Base-by-base conservation (phyloP, 257 asterid species). In the Ophiorrhiza pumila region DNA sequence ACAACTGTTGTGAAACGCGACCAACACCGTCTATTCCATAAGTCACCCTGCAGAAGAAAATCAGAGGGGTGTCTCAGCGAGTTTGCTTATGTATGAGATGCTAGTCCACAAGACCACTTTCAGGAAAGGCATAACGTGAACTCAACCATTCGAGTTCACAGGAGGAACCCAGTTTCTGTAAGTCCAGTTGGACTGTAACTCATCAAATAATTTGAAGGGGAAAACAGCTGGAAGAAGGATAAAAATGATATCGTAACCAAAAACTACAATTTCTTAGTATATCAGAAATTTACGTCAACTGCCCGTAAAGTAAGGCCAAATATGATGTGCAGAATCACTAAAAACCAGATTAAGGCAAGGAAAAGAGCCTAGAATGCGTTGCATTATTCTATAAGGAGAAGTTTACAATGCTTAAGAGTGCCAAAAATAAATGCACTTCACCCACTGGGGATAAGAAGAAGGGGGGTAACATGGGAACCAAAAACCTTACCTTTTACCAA, bases 21-120 rank as follows among this genome's bases (percentile, higher is more conserved):
- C 98, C 97, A 37, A 91, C 89, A 42, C 96, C 97, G 31, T 83
- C 83, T 12, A 67, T 76, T 76, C 96, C 95, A 56, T 87, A 94
- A 31, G 80, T 82, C 75, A 85, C 85, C 89, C 98, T 94, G 82
- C 80, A 82, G 20, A 71, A 39, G 12, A 32, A 1, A 45, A 66
- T 31, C 25, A 2, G 17, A 8, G 23, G 35, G 37, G 13, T 37
- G n/a, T 25, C 31, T 46, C 10, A 35, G 37, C 12, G 68, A 18
- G 14, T 14, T 31, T 23, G 42, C 35, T 25, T 4, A 57, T 23
- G 20, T 57, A 27, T 57, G 32, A 12, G 4, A 34, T 35, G 11
- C 37, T 2, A 57, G 22, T 2, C 11, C 2, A 10, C 0, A 6
- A 57, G 34, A 55, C 59, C n/a, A 53, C 37, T 27, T 23, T 27